phyloP scores from a whole-genome alignment of 75 land plant species.

The Chamaecyparis obtusa region DNA sequence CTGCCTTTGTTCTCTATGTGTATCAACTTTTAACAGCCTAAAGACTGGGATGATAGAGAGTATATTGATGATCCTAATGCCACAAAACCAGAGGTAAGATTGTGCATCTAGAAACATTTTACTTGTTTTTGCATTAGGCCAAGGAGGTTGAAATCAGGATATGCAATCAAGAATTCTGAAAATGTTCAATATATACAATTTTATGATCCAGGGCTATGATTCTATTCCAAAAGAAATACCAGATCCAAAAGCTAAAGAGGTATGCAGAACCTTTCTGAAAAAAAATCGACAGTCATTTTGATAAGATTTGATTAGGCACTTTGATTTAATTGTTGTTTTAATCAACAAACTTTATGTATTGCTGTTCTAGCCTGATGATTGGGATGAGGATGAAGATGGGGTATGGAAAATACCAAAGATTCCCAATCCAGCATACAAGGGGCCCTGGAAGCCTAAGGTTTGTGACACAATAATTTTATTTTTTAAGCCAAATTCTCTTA shows the following conservation, averaged over 20 bases:
- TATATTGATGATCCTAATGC: constrained; percentile 86
- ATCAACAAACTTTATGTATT: not conserved
- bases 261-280: constrained; percentile 7
- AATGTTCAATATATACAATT: not conserved
- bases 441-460: constrained; percentile 95
- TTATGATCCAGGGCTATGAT: constrained; percentile 78
- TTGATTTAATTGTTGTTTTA: not conserved
- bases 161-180: not conserved
- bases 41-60: constrained; percentile 94
- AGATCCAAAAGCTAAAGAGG: constrained; percentile 95
- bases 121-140: not conserved
- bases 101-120: not conserved
- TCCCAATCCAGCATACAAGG: constrained; percentile 90
- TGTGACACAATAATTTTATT: not conserved
- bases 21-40: constrained; percentile 56
- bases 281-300: not conserved
- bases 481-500: not conserved
- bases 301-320: not conserved
- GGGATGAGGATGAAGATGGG: constrained; percentile 99
- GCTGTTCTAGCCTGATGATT: constrained; percentile 72
- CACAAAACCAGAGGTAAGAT: constrained; percentile 82
- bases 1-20: not conserved
- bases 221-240: constrained; percentile 87
- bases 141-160: not conserved
- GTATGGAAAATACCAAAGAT: constrained; percentile 82